Conservation (phyloP, 208 protist species). For the Balamuthia mandrillaris region DNA sequence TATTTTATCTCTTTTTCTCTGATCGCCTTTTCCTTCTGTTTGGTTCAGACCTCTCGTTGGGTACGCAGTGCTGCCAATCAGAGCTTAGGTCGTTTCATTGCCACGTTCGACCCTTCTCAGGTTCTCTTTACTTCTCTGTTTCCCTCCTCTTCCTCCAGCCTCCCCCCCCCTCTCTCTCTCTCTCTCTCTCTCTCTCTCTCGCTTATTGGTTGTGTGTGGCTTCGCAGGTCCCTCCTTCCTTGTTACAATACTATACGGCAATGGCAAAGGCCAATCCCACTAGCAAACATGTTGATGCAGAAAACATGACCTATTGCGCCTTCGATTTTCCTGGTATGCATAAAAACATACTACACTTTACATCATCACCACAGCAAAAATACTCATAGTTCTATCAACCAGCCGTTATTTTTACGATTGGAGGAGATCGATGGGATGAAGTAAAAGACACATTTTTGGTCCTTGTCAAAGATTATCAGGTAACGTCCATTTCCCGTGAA, state of each 20-base stretch:
- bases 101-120: no score
- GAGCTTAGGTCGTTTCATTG: constrained; percentile 83
- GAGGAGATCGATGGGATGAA: constrained; percentile 80
- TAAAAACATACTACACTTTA: background rate
- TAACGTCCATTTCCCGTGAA: no score
- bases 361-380: background rate
- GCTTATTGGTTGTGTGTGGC: no score
- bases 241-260: constrained; percentile 84
- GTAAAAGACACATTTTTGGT: constrained; percentile 84
- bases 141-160: no score
- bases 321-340: constrained; percentile 80
- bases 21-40: background rate
- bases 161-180: no score
- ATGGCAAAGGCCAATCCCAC: constrained; percentile 85
- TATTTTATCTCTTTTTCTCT: background rate
- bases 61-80: constrained; percentile 86
- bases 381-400: background rate
- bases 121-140: no score
- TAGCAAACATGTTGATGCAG: constrained; percentile 73
- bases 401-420: constrained; percentile 84
- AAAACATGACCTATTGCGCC: constrained; percentile 86
- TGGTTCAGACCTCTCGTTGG: constrained; percentile 78
- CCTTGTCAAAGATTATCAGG: constrained; percentile 90
- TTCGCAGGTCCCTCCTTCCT: constrained; percentile 76
- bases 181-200: no score